These are phyloP conservation scores for Trichoderma asperellum DNA, from an alignment of 2,329 filamentous ascomycete genomes.

Conservation along the genomic window DNA sequence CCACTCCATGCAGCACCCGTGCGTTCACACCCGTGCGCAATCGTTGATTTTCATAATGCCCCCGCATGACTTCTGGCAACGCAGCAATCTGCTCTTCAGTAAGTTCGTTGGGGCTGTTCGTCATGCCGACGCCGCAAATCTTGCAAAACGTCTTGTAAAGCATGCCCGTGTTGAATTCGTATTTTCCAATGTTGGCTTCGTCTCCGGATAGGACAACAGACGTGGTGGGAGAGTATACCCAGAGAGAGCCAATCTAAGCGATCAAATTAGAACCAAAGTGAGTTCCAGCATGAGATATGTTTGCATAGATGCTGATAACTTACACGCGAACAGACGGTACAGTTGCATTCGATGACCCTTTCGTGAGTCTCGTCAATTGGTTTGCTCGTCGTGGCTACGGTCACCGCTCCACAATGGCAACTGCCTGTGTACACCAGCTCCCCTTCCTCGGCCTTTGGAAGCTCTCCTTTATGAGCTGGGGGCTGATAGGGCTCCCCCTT, in stretches of 20 bases:
- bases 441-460: slow-evolving; percentile 45
- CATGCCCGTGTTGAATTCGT: slow-evolving; percentile 42
- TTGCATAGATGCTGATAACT: slow-evolving; percentile 18
- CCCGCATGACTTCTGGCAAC: slow-evolving; percentile 37
- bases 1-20: slow-evolving; percentile 45
- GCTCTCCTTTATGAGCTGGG: slow-evolving; percentile 46
- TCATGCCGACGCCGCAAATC: slow-evolving; percentile 51
- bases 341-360: slow-evolving; percentile 51
- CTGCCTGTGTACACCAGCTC: slow-evolving; percentile 52
- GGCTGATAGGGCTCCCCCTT: slow-evolving; percentile 41
- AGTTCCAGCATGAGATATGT: background rate
- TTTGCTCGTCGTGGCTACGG: slow-evolving; percentile 47
- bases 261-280: background rate
- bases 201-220: slow-evolving; percentile 48
- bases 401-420: slow-evolving; percentile 58
- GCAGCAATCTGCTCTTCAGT: slow-evolving; percentile 44
- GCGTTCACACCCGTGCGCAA: slow-evolving; percentile 44
- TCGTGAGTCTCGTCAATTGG: slow-evolving; percentile 47
- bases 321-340: slow-evolving; percentile 54
- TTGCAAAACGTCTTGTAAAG: slow-evolving; percentile 53
- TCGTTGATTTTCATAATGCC: slow-evolving; percentile 31
- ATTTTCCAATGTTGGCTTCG: slow-evolving; percentile 45
- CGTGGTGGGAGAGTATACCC: slow-evolving; percentile 48
- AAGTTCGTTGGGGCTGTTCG: slow-evolving; percentile 38
- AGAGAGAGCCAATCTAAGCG: slow-evolving; percentile 48